Base-by-base conservation (phyloP, 208 protist genomes). In the Wallacemonas collosoma region DNA sequence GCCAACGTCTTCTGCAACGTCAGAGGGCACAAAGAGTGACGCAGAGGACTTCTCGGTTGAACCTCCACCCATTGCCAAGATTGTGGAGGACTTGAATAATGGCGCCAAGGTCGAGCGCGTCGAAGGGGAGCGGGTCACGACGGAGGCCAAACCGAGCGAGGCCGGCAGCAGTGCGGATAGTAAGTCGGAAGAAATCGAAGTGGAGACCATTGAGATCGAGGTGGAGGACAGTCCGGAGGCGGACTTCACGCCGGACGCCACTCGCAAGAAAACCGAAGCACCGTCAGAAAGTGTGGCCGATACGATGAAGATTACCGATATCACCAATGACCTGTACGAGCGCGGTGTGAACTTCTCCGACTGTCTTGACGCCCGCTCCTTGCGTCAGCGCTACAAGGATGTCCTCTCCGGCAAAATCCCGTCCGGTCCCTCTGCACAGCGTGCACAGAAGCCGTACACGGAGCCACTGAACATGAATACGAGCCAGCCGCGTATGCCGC, bases 291-390 rank as follows among this genome's bases (percentile, higher is more conserved):
- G 81, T 53, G 55, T 85, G 8, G 88, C 84, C 2, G 90, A 93
- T 45, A 85, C 72, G 47, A 95, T 95, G 86, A 85, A 83, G 68
- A 90, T 95, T 40, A 95, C 86, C 9, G 93, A 97, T 75, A 95
- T 97, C 66, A 97, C 93, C 3, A 91, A 88, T 62, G 87, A 97
- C 38, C 80, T 97, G 36, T 95, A 94, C 72, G 93, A 94, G 65
- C 79, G 80, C 9, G 90, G 90, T 47, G 77, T 97, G 9, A 93
- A 95, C 75, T 97, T 97, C 70, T 93, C 90, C 38, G 90, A 97
- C 71, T 97, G 93, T 71, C 86, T 95, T 43, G 90, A 97, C 45
- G 93, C 87, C 1, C 75, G 81, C 9, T 86, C 89, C 2, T 82
- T 97, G 51, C 85, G 93, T 11, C 86, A 95, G 79, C 87, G 90